Base-by-base conservation (phyloP, 257 asterid species). In the Mitragyna speciosa region DNA sequence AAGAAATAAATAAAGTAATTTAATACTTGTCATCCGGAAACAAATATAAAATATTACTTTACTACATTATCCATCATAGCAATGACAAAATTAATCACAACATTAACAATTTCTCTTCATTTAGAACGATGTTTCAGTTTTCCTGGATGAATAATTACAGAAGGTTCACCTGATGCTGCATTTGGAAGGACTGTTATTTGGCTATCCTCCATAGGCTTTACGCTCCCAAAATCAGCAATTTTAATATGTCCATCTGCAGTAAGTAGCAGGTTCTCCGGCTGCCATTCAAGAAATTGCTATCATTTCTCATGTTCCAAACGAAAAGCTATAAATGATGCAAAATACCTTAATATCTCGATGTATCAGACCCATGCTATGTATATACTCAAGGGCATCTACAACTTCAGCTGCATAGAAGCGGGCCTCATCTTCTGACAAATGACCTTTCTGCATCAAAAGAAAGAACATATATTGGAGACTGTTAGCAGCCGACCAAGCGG, bases 161-260 rank as follows among this genome's bases (percentile, higher is more conserved):
- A 59, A 30, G n/a, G 79, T 16, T 83, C 78, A 94, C 99, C 99
- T 73, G 99, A 91, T 72, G 97, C 97, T 33, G 99, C 99, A 82
- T 96, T 96, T 51, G 98, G 98, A 76, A 94, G 99, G 79, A 96
- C 95, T 3, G 97, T 94, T 76, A 96, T 90, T 78, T 86, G 89
- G 88, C 99, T 94, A 82, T 87, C 98, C 86, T 94, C 91, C 98
- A 96, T 94, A 45, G 98, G 98, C 89, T 94, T 96, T 70, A 96
- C 99, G 54, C 98, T 96, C 72, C 99, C 99, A 83, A 96, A 96
- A 88, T 96, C 99, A n/a, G 97, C 99, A 86, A 96, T 89, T 84
- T 96, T 96, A 80, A 96, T 89, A 81, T 96, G 99, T 70, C 99
- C 99, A 78, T 94, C 99, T 24, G 88, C 69, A 76, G 92, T 90